These are phyloP conservation scores for Starmerella khaoyaiensis DNA, from an alignment of 805 yeast genomes.

Conservation along the genomic window DNA sequence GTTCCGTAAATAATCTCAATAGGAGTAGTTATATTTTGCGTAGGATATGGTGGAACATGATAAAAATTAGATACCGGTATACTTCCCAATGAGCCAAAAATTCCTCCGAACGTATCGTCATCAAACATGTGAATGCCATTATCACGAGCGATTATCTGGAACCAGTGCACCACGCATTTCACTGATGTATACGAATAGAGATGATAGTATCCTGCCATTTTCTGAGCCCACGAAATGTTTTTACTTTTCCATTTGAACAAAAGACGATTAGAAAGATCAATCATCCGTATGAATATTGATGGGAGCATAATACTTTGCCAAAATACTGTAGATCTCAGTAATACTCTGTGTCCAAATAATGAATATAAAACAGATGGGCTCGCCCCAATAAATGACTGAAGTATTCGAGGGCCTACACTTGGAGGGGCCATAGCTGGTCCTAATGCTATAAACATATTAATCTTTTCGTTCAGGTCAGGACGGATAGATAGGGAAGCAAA, in stretches of 20 bases:
- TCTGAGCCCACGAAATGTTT: constrained; percentile 63
- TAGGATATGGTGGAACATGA: constrained; percentile 49
- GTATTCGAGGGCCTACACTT: constrained; percentile 62
- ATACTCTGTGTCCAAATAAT: constrained; percentile 59
- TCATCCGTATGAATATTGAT: constrained; percentile 54
- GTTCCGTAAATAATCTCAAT: constrained; percentile 70
- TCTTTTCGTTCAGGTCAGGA: constrained; percentile 44
- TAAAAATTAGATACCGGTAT: constrained; percentile 28
- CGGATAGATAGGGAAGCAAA: constrained; percentile 64
- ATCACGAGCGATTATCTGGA: constrained; percentile 66
- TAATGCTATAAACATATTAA: constrained; percentile 57
- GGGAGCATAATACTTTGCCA: constrained; percentile 75
- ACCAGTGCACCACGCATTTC: constrained; percentile 91
- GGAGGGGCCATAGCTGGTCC: constrained; percentile 93
- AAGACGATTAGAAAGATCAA: constrained; percentile 54
- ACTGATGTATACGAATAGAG: constrained; percentile 85
- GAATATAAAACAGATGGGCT: constrained; percentile 60
- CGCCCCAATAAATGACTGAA: constrained; percentile 60
- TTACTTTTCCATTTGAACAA: constrained; percentile 69
- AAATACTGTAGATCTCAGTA: constrained; percentile 61
- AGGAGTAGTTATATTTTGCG: constrained; percentile 55
- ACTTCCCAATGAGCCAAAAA: constrained; percentile 17
- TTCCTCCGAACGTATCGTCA: constrained; percentile 39
- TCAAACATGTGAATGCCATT: constrained; percentile 77
- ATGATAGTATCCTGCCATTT: constrained; percentile 70